A percentile compares a stretch with the other conserved stretches of the same genome.
Conservation (phyloP, 129 eudicot genomes). For the Escallonia rubra region DNA sequence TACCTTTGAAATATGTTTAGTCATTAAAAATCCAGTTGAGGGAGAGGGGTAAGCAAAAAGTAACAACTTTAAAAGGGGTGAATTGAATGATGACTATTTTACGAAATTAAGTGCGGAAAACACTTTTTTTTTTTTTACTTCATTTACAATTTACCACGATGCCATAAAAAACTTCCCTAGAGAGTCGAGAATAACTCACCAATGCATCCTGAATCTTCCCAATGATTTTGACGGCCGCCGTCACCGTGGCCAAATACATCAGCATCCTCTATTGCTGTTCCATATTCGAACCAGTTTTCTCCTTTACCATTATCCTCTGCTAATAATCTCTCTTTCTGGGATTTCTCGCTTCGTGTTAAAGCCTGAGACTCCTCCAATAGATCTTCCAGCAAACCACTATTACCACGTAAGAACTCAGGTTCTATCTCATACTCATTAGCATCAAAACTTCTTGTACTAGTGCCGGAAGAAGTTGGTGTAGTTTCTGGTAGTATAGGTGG, state of each 20-base stretch:
- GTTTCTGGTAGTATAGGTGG: slow-evolving; percentile 14
- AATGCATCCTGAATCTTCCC: slow-evolving; percentile 27
- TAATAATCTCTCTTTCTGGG: slow-evolving; percentile 5
- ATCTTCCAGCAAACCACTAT: slow-evolving; percentile 77
- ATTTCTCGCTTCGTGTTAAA: slow-evolving; percentile 17
- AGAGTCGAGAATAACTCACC: slow-evolving; percentile 19
- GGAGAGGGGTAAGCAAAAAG: too few relatives aligned
- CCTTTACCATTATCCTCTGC: slow-evolving; percentile 20
- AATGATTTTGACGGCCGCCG: slow-evolving; percentile 9
- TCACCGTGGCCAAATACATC: slow-evolving; percentile 16
- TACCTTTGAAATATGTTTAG: too few relatives aligned
- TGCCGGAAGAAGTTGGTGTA: slow-evolving; percentile 44
- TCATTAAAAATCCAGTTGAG: too few relatives aligned
- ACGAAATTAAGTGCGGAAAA: too few relatives aligned
- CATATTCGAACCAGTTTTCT: neutral
- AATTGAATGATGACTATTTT: too few relatives aligned
- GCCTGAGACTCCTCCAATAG: slow-evolving; percentile 59
- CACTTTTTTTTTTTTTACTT: too few relatives aligned
- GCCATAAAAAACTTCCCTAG: neutral
- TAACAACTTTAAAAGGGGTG: too few relatives aligned
- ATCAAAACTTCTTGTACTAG: slow-evolving; percentile 28
- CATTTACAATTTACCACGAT: neutral
- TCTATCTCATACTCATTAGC: slow-evolving; percentile 29
- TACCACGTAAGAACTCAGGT: slow-evolving; percentile 24
- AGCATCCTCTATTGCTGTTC: slow-evolving; percentile 21